phyloP scores from a whole-genome alignment of 1,139 yeast genomes.

The Meyerozyma guilliermondii region DNA sequence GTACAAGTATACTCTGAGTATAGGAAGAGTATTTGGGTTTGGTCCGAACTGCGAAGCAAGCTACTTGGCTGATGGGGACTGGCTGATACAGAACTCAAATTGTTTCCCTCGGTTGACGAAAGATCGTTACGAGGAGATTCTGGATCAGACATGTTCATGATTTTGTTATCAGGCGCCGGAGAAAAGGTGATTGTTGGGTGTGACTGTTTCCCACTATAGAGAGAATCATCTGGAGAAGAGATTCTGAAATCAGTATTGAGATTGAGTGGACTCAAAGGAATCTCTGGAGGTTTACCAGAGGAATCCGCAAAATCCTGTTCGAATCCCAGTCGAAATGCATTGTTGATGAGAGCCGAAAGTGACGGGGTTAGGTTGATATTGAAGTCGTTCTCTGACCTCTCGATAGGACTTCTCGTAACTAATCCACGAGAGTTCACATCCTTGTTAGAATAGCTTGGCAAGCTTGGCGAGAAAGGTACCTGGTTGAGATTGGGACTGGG shows the following conservation, averaged over 20 bases:
- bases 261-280: constrained; percentile 31
- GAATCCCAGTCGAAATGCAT: constrained; percentile 24
- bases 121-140: background rate
- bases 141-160: background rate
- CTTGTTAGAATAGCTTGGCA: constrained; percentile 12
- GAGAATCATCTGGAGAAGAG: background rate
- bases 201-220: background rate
- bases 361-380: constrained; percentile 34
- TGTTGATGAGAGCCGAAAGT: constrained; percentile 37
- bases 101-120: background rate
- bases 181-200: background rate
- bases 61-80: constrained; percentile 1
- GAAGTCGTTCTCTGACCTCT: constrained; percentile 2
- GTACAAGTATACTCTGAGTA: constrained; percentile 50
- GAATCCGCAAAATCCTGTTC: background rate
- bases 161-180: background rate
- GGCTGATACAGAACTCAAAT: background rate
- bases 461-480: constrained; percentile 15
- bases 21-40: constrained; percentile 30
- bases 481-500: constrained; percentile 3
- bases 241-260: constrained; percentile 8
- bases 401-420: constrained; percentile 1
- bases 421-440: background rate
- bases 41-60: constrained; percentile 23
- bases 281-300: constrained; percentile 9